Conservation (phyloP, 1,284 basidiomycete species). For the Moesziomyces parantarcticus region DNA sequence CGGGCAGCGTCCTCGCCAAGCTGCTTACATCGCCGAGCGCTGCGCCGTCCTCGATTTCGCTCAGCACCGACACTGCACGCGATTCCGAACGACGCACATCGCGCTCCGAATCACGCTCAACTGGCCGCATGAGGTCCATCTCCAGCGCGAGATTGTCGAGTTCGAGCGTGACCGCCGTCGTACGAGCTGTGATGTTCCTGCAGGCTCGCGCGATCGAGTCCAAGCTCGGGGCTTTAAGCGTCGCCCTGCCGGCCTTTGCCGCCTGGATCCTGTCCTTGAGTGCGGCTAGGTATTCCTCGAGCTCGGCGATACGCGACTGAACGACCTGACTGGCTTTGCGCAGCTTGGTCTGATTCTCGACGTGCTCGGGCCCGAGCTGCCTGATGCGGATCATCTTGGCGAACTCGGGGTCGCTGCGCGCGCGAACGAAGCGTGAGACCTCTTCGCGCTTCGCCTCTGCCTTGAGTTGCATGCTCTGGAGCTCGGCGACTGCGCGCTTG, state of each 20-base stretch:
- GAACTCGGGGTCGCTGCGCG: constrained; percentile 80
- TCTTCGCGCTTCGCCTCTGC: constrained; percentile 68
- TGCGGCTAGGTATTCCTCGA: constrained; percentile 78
- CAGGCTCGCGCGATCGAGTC: constrained; percentile 85
- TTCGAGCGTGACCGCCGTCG: constrained; percentile 74
- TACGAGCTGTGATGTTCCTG: constrained; percentile 78
- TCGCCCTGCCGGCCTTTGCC: constrained; percentile 75
- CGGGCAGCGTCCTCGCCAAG: constrained; percentile 30
- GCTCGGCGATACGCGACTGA: constrained; percentile 78
- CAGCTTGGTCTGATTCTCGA: constrained; percentile 82
- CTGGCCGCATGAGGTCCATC: constrained; percentile 68
- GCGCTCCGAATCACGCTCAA: constrained; percentile 8
- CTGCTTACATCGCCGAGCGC: constrained; percentile 21
- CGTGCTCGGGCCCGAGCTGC: constrained; percentile 85
- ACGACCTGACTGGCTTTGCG: constrained; percentile 78
- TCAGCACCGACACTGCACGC: constrained; percentile 28
- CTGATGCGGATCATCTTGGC: constrained; percentile 81
- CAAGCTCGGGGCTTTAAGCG: constrained; percentile 78
- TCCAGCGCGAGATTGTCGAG: constrained; percentile 74
- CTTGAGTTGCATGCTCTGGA: constrained; percentile 71
- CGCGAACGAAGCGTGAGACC: constrained; percentile 75
- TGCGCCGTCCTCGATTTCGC: constrained; percentile 18
- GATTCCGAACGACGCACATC: constrained; percentile 16
- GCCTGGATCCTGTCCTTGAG: constrained; percentile 78
- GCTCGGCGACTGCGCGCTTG: constrained; percentile 67